Conservation (phyloP, 2,329 filamentous ascomycete species). For the Alternaria conjuncta region DNA sequence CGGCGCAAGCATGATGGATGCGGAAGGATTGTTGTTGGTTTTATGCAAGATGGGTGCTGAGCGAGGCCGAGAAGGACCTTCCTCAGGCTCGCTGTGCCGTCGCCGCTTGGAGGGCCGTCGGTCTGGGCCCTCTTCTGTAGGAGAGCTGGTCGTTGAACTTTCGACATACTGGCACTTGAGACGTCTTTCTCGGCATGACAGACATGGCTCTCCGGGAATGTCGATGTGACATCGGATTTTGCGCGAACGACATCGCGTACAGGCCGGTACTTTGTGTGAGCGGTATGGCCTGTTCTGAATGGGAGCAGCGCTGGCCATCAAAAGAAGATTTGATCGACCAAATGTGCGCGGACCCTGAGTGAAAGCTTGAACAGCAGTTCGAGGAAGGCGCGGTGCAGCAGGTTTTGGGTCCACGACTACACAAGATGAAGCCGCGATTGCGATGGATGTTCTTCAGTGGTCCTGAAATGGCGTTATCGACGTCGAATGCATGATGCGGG, state of each 20-base stretch:
- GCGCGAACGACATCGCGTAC: slow-evolving; percentile 49
- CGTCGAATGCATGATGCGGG: neutral
- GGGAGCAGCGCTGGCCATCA: slow-evolving; percentile 41
- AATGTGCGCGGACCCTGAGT: neutral
- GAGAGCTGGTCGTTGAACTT: slow-evolving; percentile 27
- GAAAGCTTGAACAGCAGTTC: neutral
- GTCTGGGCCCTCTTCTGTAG: slow-evolving; percentile 31
- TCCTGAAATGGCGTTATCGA: neutral
- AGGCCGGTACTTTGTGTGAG: slow-evolving; percentile 53
- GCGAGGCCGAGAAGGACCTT: slow-evolving; percentile 25
- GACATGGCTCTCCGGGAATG: slow-evolving; percentile 47
- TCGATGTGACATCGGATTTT: slow-evolving; percentile 53
- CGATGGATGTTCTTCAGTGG: neutral
- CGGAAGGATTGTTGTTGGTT: slow-evolving; percentile 40
- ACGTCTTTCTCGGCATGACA: slow-evolving; percentile 48
- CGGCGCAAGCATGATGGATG: slow-evolving; percentile 49
- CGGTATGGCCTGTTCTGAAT: slow-evolving; percentile 51
- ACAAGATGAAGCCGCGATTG: neutral
- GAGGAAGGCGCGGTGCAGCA: neutral
- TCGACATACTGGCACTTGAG: slow-evolving; percentile 48
- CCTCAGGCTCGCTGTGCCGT: slow-evolving; percentile 36
- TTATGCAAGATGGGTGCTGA: slow-evolving; percentile 40
- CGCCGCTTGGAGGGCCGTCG: slow-evolving; percentile 34
- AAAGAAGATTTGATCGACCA: slow-evolving; percentile 1
- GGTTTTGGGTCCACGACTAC: neutral